Evolutionary conservation across 768 basidiomycete genomes (phyloP), one percentile per base, ranked within the genome.

Genomic region (Kwoniella europaea): DNA sequence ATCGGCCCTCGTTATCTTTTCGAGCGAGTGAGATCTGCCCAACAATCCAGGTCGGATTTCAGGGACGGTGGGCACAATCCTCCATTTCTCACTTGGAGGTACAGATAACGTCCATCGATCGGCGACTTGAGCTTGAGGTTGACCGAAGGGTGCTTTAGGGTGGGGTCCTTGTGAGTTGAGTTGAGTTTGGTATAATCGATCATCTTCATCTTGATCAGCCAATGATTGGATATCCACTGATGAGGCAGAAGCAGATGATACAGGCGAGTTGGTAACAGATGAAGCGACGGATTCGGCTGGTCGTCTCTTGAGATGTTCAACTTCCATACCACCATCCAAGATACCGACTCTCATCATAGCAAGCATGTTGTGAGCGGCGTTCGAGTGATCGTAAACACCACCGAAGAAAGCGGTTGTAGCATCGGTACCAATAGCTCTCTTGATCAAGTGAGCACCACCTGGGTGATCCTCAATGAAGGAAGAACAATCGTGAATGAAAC

Each of bases 341-440:
- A 89, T 86, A 70, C 89, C 90, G 73, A 90, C 88, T n/a, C 90
- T 87, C 89, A 90, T 89, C 89, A 91, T 91, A 0, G 91, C 86
- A 46, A 93, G 86, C 20, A 92, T 85, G 78, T 93, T 93, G 82
- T 93, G 91, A 6, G 92, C 91, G 56, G 92, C 91, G 79, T 93
- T 93, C 41, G 91, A 92, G 79, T 93, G 92, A 74, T 92, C 91
- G 78, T 93, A 93, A 0, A 94, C 90, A 69, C 91, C 92, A 71
- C 94, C 94, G 78, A 96, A 94, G 87, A 96, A 97, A 6, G 94
- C 93, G 0, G 92, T 92, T 3, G 93, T 93, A 2, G 92, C 94
- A 77, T 96, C 94, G 82, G 89, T 92, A 67, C 94, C 94, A 76
- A 94, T 91, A 82, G 91, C 88, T 83, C 92, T 91, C 75, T 89